These are phyloP conservation scores for Bacidia rubella DNA, from an alignment of 495 filamentous ascomycete species.

Conservation along the genomic window DNA sequence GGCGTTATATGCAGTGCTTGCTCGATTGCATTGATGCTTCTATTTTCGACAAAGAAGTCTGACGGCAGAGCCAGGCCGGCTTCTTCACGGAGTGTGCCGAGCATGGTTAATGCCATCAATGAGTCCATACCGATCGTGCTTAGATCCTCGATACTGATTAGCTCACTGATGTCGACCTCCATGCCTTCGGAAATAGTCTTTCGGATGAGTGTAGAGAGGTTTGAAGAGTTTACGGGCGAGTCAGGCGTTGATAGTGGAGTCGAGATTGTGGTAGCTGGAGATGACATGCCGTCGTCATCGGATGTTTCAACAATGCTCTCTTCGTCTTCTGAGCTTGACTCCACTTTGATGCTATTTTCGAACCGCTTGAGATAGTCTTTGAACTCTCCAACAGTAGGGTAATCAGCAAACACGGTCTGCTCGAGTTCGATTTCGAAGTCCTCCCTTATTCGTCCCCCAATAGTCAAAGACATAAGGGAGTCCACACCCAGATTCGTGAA, in stretches of 20 bases:
- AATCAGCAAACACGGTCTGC: slow-evolving; percentile 45
- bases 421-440: slow-evolving; percentile 37
- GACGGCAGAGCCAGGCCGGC: slow-evolving; percentile 12
- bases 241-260: slow-evolving; percentile 13
- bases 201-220: slow-evolving; percentile 13
- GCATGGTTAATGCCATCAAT: slow-evolving; percentile 36
- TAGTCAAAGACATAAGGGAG: slow-evolving; percentile 37
- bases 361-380: slow-evolving; percentile 41
- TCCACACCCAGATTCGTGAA: slow-evolving; percentile 42
- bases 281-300: slow-evolving; percentile 17
- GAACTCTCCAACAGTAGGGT: slow-evolving; percentile 44
- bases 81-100: slow-evolving; percentile 42
- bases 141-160: slow-evolving; percentile 33
- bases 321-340: slow-evolving; percentile 25
- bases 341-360: slow-evolving; percentile 23
- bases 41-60: slow-evolving; percentile 17
- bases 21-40: slow-evolving; percentile 22
- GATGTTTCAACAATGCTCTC: slow-evolving; percentile 13
- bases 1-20: slow-evolving; percentile 21
- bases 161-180: slow-evolving; percentile 49
- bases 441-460: slow-evolving; percentile 35
- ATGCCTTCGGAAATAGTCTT: slow-evolving; percentile 36
- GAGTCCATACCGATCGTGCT: slow-evolving; percentile 40
- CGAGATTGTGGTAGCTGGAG: neutral
- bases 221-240: slow-evolving; percentile 10